Evolutionary conservation across 1,139 yeast species (phyloP).

Genomic region (Taphrina communis): DNA sequence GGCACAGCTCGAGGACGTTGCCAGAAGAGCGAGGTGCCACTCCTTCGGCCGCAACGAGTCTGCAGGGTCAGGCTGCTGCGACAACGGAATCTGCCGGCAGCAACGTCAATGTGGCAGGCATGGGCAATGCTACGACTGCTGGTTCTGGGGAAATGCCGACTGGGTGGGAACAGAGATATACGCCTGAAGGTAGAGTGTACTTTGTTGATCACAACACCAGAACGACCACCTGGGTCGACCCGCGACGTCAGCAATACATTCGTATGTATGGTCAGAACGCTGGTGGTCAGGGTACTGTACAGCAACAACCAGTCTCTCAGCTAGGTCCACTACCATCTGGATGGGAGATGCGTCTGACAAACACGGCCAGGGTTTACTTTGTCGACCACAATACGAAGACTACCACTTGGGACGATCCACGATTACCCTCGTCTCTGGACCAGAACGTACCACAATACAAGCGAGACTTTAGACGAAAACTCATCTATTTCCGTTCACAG

Average conservation of each 20-base stretch:
- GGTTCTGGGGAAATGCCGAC: slow-evolving; percentile 97
- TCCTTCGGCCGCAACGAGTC: slow-evolving; percentile 49
- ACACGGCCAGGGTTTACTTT: slow-evolving; percentile 96
- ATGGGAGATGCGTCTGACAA: slow-evolving; percentile 99
- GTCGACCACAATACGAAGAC: slow-evolving; percentile 99
- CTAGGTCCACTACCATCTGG: slow-evolving; percentile 98
- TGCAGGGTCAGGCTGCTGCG: slow-evolving; percentile 47
- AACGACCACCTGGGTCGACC: slow-evolving; percentile 99
- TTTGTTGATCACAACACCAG: slow-evolving; percentile 98
- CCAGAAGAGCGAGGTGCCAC: slow-evolving; percentile 66
- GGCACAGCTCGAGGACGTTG: slow-evolving; percentile 85
- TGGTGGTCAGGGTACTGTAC: slow-evolving; percentile 74
- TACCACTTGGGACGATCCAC: slow-evolving; percentile 99
- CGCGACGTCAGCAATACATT: slow-evolving; percentile 91
- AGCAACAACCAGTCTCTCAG: slow-evolving; percentile 98
- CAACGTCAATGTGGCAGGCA: slow-evolving; percentile 53
- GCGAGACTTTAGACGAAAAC: slow-evolving; percentile 97
- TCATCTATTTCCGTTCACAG: slow-evolving; percentile 95
- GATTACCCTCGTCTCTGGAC: slow-evolving; percentile 94
- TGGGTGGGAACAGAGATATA: slow-evolving; percentile 98
- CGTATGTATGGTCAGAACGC: slow-evolving; percentile 76
- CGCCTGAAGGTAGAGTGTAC: slow-evolving; percentile 97
- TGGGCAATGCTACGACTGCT: slow-evolving; percentile 85
- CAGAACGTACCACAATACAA: slow-evolving; percentile 99
- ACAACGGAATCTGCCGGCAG: slow-evolving; percentile 57